phyloP scores from a whole-genome alignment of 2,329 filamentous ascomycete species.

The Penicillium sp. region DNA sequence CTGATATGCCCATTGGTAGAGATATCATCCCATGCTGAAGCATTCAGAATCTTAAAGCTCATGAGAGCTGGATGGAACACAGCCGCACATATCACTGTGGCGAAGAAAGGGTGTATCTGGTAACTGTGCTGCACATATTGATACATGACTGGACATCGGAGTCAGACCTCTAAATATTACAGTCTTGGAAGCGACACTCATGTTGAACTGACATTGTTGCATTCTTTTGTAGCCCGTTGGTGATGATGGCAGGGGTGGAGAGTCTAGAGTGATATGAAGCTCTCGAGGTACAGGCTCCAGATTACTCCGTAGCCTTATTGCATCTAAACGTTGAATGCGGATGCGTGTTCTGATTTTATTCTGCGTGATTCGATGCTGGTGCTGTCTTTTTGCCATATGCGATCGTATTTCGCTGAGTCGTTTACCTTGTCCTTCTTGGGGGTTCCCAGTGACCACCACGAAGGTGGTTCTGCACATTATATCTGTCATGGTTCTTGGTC shows the following conservation, averaged over 20 bases:
- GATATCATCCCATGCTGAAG: slow-evolving; percentile 22
- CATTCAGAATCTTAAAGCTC: slow-evolving; percentile 23
- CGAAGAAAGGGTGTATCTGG: slow-evolving; percentile 18
- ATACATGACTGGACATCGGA: slow-evolving; percentile 11
- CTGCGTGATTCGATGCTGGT: background rate
- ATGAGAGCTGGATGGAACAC: slow-evolving; percentile 15
- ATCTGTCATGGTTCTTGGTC: background rate
- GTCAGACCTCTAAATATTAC: background rate
- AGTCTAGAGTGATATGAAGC: background rate
- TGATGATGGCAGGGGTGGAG: slow-evolving; percentile 12
- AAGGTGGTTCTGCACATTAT: slow-evolving; percentile 10
- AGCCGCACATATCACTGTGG: slow-evolving; percentile 9
- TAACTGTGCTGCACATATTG: slow-evolving; percentile 17
- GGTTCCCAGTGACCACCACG: slow-evolving; percentile 19
- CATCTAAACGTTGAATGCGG: background rate
- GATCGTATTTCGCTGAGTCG: slow-evolving; percentile 20
- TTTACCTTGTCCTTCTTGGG: slow-evolving; percentile 13
- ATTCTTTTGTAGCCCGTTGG: slow-evolving; percentile 13
- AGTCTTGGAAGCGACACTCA: no score
- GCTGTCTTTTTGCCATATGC: slow-evolving; percentile 11
- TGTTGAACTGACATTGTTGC: slow-evolving; percentile 13
- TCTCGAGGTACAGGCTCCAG: background rate
- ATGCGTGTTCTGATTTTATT: background rate
- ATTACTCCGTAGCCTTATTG: background rate
- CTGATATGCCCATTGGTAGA: slow-evolving; percentile 11